Evolutionary conservation across 2,329 filamentous ascomycete species (phyloP).

Genomic region (Hyphodiscus sp.): DNA sequence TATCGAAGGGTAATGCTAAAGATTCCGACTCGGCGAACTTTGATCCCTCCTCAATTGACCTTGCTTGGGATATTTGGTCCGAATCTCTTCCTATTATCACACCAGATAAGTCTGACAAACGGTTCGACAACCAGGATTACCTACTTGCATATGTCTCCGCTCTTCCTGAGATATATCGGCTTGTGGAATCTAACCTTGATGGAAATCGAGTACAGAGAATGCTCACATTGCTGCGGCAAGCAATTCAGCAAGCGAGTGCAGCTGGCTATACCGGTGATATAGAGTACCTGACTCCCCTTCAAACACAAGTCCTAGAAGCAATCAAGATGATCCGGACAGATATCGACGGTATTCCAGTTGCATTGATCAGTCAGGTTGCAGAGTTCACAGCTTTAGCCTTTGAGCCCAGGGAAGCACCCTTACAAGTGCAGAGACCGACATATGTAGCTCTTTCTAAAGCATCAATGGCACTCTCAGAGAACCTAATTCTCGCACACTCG

Average conservation of each 20-base stretch:
- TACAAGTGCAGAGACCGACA: conserved; percentile 53
- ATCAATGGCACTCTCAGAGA: conserved; percentile 64
- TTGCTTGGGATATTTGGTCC: conserved; percentile 66
- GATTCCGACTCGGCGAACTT: conserved; percentile 29
- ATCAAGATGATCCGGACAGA: conserved; percentile 63
- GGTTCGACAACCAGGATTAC: conserved; percentile 67
- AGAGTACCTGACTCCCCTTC: conserved; percentile 66
- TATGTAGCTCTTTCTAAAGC: conserved; percentile 86
- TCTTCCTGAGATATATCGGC: conserved; percentile 69
- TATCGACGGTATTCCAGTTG: conserved; percentile 55
- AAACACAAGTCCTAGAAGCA: conserved; percentile 61
- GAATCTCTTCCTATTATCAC: conserved; percentile 51
- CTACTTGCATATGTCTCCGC: conserved; percentile 78
- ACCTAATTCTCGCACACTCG: conserved; percentile 52
- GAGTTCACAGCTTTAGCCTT: conserved; percentile 69
- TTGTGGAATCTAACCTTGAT: conserved; percentile 60
- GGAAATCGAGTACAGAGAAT: conserved; percentile 59
- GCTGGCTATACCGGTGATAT: conserved; percentile 65
- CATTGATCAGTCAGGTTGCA: conserved; percentile 63
- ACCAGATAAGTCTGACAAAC: conserved; percentile 36
- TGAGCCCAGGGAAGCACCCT: conserved; percentile 28
- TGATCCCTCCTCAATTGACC: conserved; percentile 43
- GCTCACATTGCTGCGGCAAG: conserved; percentile 62
- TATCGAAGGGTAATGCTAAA: conserved; percentile 43
- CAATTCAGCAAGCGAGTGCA: conserved; percentile 63